Conservation (phyloP, 371 early-diverging fungal species). For the Basidiobolus meristosporus region DNA sequence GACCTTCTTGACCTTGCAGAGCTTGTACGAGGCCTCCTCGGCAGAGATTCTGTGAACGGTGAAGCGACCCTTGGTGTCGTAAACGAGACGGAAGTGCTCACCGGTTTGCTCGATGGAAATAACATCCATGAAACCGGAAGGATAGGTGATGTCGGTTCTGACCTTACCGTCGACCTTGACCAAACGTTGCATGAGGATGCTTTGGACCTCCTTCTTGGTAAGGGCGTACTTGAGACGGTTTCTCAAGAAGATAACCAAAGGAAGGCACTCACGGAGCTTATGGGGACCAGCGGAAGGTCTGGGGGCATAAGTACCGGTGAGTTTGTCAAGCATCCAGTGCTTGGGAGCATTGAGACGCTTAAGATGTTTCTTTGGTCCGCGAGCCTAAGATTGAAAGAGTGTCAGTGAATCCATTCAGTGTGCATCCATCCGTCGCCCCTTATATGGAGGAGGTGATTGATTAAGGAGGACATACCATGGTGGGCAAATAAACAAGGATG, state of each 20-base stretch:
- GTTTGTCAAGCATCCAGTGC: slow-evolving; percentile 99
- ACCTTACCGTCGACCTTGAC: slow-evolving; percentile 99
- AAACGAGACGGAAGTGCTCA: slow-evolving; percentile 98
- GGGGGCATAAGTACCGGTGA: slow-evolving; percentile 95
- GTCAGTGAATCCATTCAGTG: too few species aligned
- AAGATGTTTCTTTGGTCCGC: slow-evolving; percentile 99
- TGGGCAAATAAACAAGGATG: too few species aligned
- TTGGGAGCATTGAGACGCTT: slow-evolving; percentile 99
- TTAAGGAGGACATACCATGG: too few species aligned
- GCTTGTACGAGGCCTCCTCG: slow-evolving; percentile 96
- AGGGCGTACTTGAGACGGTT: slow-evolving; percentile 98
- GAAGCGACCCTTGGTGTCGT: slow-evolving; percentile 98
- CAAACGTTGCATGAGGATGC: slow-evolving; percentile 95
- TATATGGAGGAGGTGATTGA: too few species aligned
- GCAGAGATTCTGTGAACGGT: slow-evolving; percentile 96
- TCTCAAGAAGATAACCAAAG: slow-evolving; percentile 94
- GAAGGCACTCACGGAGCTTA: slow-evolving; percentile 98
- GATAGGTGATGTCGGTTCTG: slow-evolving; percentile 95
- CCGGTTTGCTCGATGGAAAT: slow-evolving; percentile 97
- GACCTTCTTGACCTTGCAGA: slow-evolving; percentile 95
- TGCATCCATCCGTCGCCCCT: too few species aligned
- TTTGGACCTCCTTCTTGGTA: slow-evolving; percentile 91
- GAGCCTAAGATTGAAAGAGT: slow-evolving; percentile 34
- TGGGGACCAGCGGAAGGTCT: slow-evolving; percentile 98
- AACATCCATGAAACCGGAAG: slow-evolving; percentile 98